Evolutionary conservation across 2,329 filamentous ascomycete genomes (phyloP), one percentile per base, ranked within the genome.

Genomic region (Paramyrothecium sp.): DNA sequence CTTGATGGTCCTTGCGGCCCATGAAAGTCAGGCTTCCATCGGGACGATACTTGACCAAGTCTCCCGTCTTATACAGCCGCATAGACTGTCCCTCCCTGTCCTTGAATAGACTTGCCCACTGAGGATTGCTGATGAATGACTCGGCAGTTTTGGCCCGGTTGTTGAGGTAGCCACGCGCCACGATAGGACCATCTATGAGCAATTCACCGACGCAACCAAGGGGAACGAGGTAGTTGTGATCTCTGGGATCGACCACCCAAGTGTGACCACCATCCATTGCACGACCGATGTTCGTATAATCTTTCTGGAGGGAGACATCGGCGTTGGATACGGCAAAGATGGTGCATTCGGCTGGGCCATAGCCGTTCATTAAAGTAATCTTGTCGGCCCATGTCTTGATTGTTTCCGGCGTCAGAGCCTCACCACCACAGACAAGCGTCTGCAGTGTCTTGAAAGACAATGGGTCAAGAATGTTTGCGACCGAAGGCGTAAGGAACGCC

Each of bases 1-100:
- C 61, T 8, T 65, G 63, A 0, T 57, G 48, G 13, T 65, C 83
- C 60, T 83, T 83, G 7, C 84, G 74, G n/a, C 82, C 82, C 41
- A 82, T 61, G 48, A 76, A 81, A 0, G 69, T 57, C 10, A 82
- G 63, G 4, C 61, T 63, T 0, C 77, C 75, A 55, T 80, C 72
- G 0, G 67, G 64, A 21, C 72, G 62, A 30, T 79, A 79, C 38
- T 63, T 69, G 1, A 70, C 80, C 21, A 82, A 66, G 58, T 82
- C 80, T 7, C 80, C 80, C 1, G 79, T 81, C 58, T 76, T 77
- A 63, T 81, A 82, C 2, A 53, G 16, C 11, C 51, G 26, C n/a
- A 41, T 17, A 19, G 51, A 4, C 11, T 20, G 30, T 16, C 20
- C 23, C 20, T 41, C 20, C 16, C 19, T 12, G 11, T 7, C 21